Percentiles rank a stretch among this genome's conserved stretches.
These are phyloP conservation scores for Metarhizium guizhouense DNA, from an alignment of 2,329 filamentous ascomycete genomes.

Conservation along the genomic window DNA sequence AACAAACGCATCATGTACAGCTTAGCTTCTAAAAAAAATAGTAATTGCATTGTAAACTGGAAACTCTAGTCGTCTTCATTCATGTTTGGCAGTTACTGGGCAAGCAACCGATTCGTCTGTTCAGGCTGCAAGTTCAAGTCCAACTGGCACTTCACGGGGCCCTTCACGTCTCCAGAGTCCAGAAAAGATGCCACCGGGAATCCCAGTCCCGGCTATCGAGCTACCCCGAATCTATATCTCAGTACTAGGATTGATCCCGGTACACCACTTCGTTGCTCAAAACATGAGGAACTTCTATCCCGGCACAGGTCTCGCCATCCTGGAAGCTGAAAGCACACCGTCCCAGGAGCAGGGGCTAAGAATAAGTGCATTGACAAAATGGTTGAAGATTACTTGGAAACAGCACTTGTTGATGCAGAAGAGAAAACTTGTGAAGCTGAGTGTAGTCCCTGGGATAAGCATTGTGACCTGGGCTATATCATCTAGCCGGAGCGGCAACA, in stretches of 20 bases:
- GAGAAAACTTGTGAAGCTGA: conserved; percentile 7
- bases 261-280: conserved; percentile 27
- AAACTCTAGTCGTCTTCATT: conserved; percentile 7
- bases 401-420: conserved; percentile 17
- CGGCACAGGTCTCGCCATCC: conserved; percentile 18
- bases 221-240: conserved; percentile 23
- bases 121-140: conserved; percentile 11
- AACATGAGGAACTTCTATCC: conserved; percentile 17
- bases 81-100: conserved; percentile 18
- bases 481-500: background rate
- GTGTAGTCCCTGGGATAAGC: conserved; percentile 12
- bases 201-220: conserved; percentile 2
- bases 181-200: conserved; percentile 6
- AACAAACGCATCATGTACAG: too few species aligned
- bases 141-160: conserved; percentile 22
- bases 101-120: conserved; percentile 10
- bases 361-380: conserved; percentile 13
- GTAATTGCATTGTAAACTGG: too few species aligned
- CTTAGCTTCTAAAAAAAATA: too few species aligned
- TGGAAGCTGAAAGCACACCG: conserved; percentile 12
- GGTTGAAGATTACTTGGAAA: conserved; percentile 20
- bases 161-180: conserved; percentile 10
- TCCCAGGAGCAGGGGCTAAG: conserved; percentile 5
- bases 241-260: conserved; percentile 32
- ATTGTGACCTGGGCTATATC: background rate